These are phyloP conservation scores for Ceratobasidium sp. DNA, from an alignment of 1,284 basidiomycete species.

Conservation along the genomic window DNA sequence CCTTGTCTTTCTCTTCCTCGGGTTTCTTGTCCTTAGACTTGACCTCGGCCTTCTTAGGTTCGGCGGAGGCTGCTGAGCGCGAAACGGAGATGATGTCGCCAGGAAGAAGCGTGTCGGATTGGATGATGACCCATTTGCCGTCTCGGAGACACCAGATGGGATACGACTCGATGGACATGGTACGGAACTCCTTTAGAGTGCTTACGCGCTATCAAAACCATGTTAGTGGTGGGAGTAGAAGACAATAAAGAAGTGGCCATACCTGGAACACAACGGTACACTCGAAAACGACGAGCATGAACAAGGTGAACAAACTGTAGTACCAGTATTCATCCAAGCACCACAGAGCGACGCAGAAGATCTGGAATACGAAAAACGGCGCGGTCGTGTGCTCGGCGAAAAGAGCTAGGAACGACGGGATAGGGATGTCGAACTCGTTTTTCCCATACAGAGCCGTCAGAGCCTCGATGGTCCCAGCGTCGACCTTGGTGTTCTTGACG, in stretches of 20 bases:
- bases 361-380: conserved; percentile 96
- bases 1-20: conserved; percentile 23
- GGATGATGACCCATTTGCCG: conserved; percentile 82
- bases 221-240: conserved; percentile 5
- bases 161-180: conserved; percentile 94
- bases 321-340: conserved; percentile 98
- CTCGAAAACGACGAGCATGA: conserved; percentile 97
- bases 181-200: conserved; percentile 93
- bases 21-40: conserved; percentile 39
- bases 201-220: conserved; percentile 74
- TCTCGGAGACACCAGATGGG: conserved; percentile 85
- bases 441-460: conserved; percentile 78
- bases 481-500: conserved; percentile 47
- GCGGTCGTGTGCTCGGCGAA: conserved; percentile 94
- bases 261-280: conserved; percentile 98
- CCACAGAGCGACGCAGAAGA: conserved; percentile 97
- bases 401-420: conserved; percentile 90
- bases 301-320: conserved; percentile 94
- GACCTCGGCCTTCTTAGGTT: conserved; percentile 25
- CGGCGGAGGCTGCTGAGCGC: conserved; percentile 20
- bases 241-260: conserved; percentile 52
- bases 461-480: conserved; percentile 66
- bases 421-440: conserved; percentile 96
- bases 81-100: conserved; percentile 88
- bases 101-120: conserved; percentile 88